Conservation (phyloP, 1,139 yeast genomes). For the Yamadazyma diddensiae region DNA sequence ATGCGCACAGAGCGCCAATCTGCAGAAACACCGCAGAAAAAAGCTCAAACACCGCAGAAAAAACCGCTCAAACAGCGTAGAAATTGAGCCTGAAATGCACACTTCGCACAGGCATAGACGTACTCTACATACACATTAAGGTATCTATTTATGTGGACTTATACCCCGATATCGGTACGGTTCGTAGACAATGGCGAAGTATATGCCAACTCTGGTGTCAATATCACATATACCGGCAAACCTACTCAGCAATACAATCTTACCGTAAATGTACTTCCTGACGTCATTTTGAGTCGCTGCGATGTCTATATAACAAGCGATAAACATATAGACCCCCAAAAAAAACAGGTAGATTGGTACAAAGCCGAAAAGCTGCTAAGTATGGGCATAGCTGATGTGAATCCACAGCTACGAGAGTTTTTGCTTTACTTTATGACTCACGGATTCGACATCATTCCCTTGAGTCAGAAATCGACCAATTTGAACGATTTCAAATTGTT, state of each 20-base stretch:
- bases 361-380: too few species aligned
- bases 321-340: constrained; percentile 10
- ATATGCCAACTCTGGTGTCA: constrained; percentile 28
- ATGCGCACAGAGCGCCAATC: background rate
- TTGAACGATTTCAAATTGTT: constrained; percentile 6
- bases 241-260: constrained; percentile 8
- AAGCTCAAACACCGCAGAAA: too few species aligned
- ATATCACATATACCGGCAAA: constrained; percentile 12
- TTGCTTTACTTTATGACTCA: constrained; percentile 19
- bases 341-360: constrained; percentile 23
- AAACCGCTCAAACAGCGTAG: too few species aligned
- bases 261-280: constrained; percentile 14
- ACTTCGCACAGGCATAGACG: too few species aligned
- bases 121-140: too few species aligned
- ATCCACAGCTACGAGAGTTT: too few species aligned
- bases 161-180: constrained; percentile 27
- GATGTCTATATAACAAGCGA: constrained; percentile 20
- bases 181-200: constrained; percentile 16
- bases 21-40: too few species aligned
- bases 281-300: constrained; percentile 14
- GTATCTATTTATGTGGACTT: constrained; percentile 20
- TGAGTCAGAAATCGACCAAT: constrained; percentile 15
- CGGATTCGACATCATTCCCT: constrained; percentile 31
- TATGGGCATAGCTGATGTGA: too few species aligned
- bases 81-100: too few species aligned